A percentile compares a stretch with the other conserved stretches of the same genome.
These are phyloP conservation scores for Zalaria obscura DNA, from an alignment of 2,329 filamentous ascomycete species.

Conservation along the genomic window DNA sequence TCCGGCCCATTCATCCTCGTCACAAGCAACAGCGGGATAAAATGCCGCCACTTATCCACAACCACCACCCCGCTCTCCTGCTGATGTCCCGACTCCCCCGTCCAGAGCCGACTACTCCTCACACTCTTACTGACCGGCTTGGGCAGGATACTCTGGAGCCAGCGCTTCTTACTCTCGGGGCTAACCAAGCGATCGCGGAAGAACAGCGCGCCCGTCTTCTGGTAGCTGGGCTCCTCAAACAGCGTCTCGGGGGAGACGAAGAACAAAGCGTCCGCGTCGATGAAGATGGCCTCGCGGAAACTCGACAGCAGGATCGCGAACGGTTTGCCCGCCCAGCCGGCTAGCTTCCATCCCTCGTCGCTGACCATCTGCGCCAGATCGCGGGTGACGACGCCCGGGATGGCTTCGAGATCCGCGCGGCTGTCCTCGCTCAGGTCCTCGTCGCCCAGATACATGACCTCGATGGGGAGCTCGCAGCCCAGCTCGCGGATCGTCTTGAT, in stretches of 20 bases:
- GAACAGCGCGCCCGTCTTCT: slow-evolving; percentile 29
- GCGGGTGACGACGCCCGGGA: slow-evolving; percentile 29
- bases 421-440: slow-evolving; percentile 29
- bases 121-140: slow-evolving; percentile 28
- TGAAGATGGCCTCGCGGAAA: slow-evolving; percentile 33
- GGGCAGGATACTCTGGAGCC: slow-evolving; percentile 29
- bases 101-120: slow-evolving; percentile 23
- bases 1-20: slow-evolving; percentile 30
- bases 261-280: slow-evolving; percentile 32
- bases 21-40: slow-evolving; percentile 27
- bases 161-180: slow-evolving; percentile 23
- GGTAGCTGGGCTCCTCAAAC: slow-evolving; percentile 28
- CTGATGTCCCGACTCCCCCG: slow-evolving; percentile 21
- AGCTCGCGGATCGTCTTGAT: slow-evolving; percentile 25
- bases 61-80: slow-evolving; percentile 34
- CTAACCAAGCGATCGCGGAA: slow-evolving; percentile 32
- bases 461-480: slow-evolving; percentile 24
- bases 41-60: slow-evolving; percentile 33
- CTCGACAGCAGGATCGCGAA: slow-evolving; percentile 33
- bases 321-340: slow-evolving; percentile 33
- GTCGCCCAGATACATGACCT: slow-evolving; percentile 30
- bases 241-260: slow-evolving; percentile 27
- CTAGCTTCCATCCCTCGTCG: slow-evolving; percentile 29
- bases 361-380: slow-evolving; percentile 32
- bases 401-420: slow-evolving; percentile 26